phyloP scores from a whole-genome alignment of 768 basidiomycete genomes.

The Pholiota molesta region DNA sequence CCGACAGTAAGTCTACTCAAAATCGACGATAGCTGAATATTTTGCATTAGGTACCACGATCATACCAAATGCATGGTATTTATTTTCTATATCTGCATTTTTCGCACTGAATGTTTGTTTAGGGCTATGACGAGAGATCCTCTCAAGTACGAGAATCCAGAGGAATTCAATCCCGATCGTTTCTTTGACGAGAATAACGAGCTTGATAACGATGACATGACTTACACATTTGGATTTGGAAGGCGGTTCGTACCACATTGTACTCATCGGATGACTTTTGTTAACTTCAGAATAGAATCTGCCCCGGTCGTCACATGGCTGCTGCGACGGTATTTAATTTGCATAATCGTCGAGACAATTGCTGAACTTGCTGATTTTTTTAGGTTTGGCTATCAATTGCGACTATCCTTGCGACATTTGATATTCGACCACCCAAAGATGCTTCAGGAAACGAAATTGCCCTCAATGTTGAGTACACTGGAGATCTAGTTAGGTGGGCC shows the following conservation, averaged over 20 bases:
- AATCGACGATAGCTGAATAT: not conserved
- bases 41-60: slow-evolving; percentile 16
- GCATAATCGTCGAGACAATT: not conserved
- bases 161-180: slow-evolving; percentile 32
- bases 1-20: not conserved
- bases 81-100: not conserved
- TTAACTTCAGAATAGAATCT: not conserved
- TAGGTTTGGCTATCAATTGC: not conserved
- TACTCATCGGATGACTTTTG: too few relatives aligned
- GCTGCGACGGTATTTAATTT: not conserved
- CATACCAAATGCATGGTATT: slow-evolving; percentile 22
- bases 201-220: slow-evolving; percentile 9
- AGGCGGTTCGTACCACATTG: slow-evolving; percentile 11
- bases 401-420: not conserved
- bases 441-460: not conserved
- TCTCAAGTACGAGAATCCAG: slow-evolving; percentile 23
- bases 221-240: slow-evolving; percentile 21
- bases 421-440: not conserved
- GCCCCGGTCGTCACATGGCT: not conserved
- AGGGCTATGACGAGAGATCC: slow-evolving; percentile 31
- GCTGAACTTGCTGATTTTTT: not conserved
- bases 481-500: not conserved
- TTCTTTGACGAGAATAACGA: slow-evolving; percentile 21
- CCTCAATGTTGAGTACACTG: not conserved
- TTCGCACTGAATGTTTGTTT: too few relatives aligned